Evolutionary conservation across 2,329 filamentous ascomycete species (phyloP), one percentile per base, ranked within the genome.

Genomic region (Pseudonectria foliicola): DNA sequence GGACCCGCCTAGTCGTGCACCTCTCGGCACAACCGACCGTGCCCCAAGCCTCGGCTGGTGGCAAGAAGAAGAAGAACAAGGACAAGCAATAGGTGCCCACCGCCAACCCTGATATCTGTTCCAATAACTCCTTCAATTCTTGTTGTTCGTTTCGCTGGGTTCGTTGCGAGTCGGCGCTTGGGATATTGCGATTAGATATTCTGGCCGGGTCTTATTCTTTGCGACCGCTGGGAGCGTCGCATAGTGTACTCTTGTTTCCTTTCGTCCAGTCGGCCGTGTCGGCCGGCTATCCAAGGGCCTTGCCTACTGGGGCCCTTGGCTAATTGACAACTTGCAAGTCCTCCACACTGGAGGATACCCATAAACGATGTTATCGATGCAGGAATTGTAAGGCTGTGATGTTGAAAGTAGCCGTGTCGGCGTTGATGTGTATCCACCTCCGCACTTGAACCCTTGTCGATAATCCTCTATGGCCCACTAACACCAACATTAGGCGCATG

Each of bases 1-100:
- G 87, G 80, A 90, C 85, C 35, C 77, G 79, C 46, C 75, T 96
- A 55, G 71, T 93, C 53, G 88, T 95, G 30, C 88, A 92, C 64
- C 84, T 90, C 59, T 81, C 82, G 62, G 81, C 80, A 63, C 74
- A 82, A 50, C 77, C 77, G 42, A 72, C 73, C 14, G 65, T 65
- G 32, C 63, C 70, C 63, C 42, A 56, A 21, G 18, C 18, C 63
- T 43, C 59, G 29, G 55, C 59, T 43, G 55, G 62, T 45, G 71
- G 73, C 55, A 78, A 78, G 67, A 88, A 88, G 75, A 79, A 80
- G 68, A 76, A 75, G 65, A 72, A 86, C 74, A 77, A 77, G 64
- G 68, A 62, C 15, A 64, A 68, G 40, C 66, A 68, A 56, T 57
- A 53, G 54, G 34, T 32, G 43, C 16, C 39, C 30, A 33, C 25